These are phyloP conservation scores for Fomitiporia mediterranea DNA, from an alignment of 1,284 basidiomycete species.

Conservation along the genomic window DNA sequence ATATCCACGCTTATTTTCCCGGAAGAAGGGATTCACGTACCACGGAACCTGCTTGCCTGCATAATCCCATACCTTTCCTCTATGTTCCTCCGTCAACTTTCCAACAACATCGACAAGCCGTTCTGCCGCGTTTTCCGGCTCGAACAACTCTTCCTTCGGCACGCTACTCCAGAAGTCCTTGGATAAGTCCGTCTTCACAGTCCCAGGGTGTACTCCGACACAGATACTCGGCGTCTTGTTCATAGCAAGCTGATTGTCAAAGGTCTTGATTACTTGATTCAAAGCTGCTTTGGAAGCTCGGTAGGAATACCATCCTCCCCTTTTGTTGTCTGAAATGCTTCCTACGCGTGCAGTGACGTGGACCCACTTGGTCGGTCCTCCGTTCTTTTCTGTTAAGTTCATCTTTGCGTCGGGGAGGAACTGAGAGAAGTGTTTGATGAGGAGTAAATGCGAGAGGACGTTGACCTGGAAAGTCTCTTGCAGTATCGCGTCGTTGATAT, in stretches of 20 bases:
- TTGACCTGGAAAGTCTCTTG: conserved; percentile 51
- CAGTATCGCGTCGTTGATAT: conserved; percentile 44
- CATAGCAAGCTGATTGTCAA: conserved; percentile 58
- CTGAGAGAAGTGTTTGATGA: conserved; percentile 57
- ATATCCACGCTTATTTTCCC: background rate
- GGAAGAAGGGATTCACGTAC: conserved; percentile 23
- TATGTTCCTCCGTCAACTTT: conserved; percentile 41
- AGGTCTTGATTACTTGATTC: conserved; percentile 67
- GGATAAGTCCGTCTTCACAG: conserved; percentile 57
- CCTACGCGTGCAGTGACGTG: conserved; percentile 61
- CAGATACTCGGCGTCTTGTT: conserved; percentile 51
- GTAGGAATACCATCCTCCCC: conserved; percentile 72
- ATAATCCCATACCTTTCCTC: conserved; percentile 71
- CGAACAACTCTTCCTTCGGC: conserved; percentile 46
- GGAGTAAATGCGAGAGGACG: conserved; percentile 54
- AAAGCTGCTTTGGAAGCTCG: conserved; percentile 71
- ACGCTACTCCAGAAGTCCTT: conserved; percentile 41
- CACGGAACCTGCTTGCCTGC: conserved; percentile 49
- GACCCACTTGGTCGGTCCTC: conserved; percentile 46
- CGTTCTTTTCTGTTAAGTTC: conserved; percentile 1
- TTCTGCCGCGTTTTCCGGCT: conserved; percentile 55
- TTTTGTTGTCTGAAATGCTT: conserved; percentile 56
- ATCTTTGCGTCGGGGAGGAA: conserved; percentile 42
- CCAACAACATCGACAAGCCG: conserved; percentile 54
- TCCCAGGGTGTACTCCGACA: conserved; percentile 57